Evolutionary conservation across 2,329 filamentous ascomycete species (phyloP).

Genomic region (Phyllosticta citrichinensis): DNA sequence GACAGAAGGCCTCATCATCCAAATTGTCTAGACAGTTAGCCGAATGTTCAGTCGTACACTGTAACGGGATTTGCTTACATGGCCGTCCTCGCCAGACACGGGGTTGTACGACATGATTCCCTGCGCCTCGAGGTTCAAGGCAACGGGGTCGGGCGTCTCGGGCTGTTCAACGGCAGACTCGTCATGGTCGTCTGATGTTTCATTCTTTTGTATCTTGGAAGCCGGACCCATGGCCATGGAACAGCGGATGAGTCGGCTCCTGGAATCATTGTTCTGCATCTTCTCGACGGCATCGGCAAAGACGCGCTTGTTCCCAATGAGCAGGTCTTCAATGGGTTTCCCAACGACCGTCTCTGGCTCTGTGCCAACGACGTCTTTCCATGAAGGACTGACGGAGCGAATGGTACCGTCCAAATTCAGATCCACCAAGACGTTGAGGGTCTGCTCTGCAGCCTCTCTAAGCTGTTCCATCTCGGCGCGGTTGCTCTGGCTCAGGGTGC

Average conservation of each 20-base stretch:
- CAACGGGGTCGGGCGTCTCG: slow-evolving; percentile 31
- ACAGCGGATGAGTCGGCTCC: slow-evolving; percentile 59
- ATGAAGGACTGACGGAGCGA: slow-evolving; percentile 94
- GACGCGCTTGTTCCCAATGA: slow-evolving; percentile 67
- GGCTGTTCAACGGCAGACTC: slow-evolving; percentile 17
- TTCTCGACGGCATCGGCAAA: slow-evolving; percentile 78
- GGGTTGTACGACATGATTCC: slow-evolving; percentile 97
- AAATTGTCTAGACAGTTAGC: slow-evolving; percentile 71
- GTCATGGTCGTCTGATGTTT: slow-evolving; percentile 21
- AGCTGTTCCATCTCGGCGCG: slow-evolving; percentile 88
- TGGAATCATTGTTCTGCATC: slow-evolving; percentile 83
- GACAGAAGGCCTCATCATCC: slow-evolving; percentile 94
- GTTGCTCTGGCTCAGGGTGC: slow-evolving; percentile 76
- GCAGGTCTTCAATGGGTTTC: slow-evolving; percentile 66
- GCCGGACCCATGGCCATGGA: slow-evolving; percentile 26
- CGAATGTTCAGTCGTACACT: background rate
- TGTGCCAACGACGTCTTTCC: slow-evolving; percentile 86
- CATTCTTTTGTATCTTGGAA: slow-evolving; percentile 24
- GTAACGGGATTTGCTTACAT: slow-evolving; percentile 51
- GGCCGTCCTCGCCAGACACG: slow-evolving; percentile 74
- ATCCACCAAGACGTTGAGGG: slow-evolving; percentile 91
- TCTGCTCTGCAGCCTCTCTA: slow-evolving; percentile 91
- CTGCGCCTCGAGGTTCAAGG: slow-evolving; percentile 82
- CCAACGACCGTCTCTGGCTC: slow-evolving; percentile 62
- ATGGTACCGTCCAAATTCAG: slow-evolving; percentile 82